Evolutionary conservation across 345 rosid species (phyloP), one percentile per base, ranked within the genome.

Genomic region (Gossypium turneri): DNA sequence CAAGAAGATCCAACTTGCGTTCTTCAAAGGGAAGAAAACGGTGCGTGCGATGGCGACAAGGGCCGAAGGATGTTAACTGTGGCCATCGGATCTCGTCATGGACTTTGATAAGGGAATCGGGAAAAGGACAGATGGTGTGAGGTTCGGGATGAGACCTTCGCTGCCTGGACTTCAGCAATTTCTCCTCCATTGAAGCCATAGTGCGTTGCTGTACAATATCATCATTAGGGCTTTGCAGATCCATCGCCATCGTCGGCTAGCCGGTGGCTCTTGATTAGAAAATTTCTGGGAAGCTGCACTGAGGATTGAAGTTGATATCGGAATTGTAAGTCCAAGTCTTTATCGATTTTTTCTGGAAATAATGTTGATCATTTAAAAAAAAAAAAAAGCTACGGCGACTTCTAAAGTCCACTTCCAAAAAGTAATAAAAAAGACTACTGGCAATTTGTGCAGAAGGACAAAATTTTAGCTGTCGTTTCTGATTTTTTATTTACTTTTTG

Each of bases 31-130:
- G 50, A 45, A 2, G 50, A 8, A n/a, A 9, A 55, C 2, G 24
- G 3, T 19, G 7, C 8, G 19, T 55, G 12, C 25, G 1, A 7
- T 55, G 2, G 17, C 22, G 53, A 44, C 9, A 7, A 20, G 70
- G 70, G 34, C 70, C 70, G 29, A 66, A 66, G 1, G 70, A 66
- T 44, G 70, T 52, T 45, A 66, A 66, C 70, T 45, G 15, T 20
- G 70, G 70, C 11, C 10, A 44, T 44, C 13, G 70, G 52, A 44
- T 44, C 10, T 15, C 10, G 7, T 65, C 29, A 43, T 66, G 53
- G 15, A 66, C 7, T 9, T n/a, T 29, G 2, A n/a, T 2, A 12
- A 44, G 34, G n/a, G 45, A 20, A 12, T 45, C 53, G 24, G 70
- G 53, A 20, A 66, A 66, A 2, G n/a, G 53, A 12, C 10, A 44